Evolutionary conservation across 177 flowering plant genomes (phyloP), one percentile per base, ranked within the genome.

Genomic region (Vitis hybrid): DNA sequence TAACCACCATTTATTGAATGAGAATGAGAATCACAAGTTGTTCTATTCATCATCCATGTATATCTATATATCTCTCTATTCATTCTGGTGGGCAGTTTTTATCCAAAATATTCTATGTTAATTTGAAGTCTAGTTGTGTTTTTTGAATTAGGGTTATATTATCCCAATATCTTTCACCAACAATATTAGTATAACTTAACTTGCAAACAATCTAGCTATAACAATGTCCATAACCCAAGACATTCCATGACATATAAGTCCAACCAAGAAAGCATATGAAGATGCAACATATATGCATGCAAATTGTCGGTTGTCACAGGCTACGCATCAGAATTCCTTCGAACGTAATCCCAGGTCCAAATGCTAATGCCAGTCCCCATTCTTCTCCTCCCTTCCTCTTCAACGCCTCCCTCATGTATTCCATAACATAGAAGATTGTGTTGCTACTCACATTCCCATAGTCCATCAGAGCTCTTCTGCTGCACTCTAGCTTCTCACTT

Each of bases 261-360:
- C 7, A 53, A 5, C 56, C 15, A 53, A 53, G 16, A 15, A 53
- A 53, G 5, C 16, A 53, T 12, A 53, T 3, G 16, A 14, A 13
- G 0, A 15, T 53, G 56, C 18, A 53, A 14, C 56, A 53, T 6
- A 6, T 39, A 0, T 39, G 16, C n/a, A 53, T 53, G n/a, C 16
- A 15, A 53, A 15, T 22, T 56, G 67, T 63, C 66, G 0, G n/a
- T 22, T 66, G 29, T 81, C 53, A 77, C 10, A 83, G 82, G 80
- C 85, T 80, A 2, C 90, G 90, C 1, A 86, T 63, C 50, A 89
- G 88, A 9, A 89, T 80, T 68, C 94, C 94, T 82, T 89, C 94
- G 48, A 89, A 86, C 1, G 94, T 88, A 68, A 90, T 88, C 2
- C 92, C 94, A 4, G 94, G 94, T 1, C 94, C 90, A 70, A 90